Evolutionary conservation across 345 rosid species (phyloP).

Genomic region (Salix koriyanagi): DNA sequence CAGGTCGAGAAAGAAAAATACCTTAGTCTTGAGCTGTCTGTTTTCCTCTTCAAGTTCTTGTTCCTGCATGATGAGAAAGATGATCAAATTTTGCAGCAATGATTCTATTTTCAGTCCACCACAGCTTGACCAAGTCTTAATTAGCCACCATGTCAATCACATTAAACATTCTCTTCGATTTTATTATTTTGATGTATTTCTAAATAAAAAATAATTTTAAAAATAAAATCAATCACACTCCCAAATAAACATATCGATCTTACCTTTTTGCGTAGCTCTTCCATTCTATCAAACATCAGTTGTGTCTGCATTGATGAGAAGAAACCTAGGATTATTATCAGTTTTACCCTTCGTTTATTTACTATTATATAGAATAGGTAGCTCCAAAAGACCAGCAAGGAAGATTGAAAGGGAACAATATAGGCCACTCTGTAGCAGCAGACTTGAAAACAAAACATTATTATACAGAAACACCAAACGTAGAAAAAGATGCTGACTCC

Average conservation of each 20-base stretch:
- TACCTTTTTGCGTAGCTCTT: conserved; percentile 30
- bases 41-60: conserved; percentile 29
- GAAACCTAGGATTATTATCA: not conserved
- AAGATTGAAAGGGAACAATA: not conserved
- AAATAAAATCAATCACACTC: too few relatives aligned
- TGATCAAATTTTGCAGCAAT: too few relatives aligned
- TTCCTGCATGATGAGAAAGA: conserved; percentile 17
- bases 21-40: conserved; percentile 29
- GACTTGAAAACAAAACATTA: not conserved
- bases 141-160: too few relatives aligned
- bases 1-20: not conserved
- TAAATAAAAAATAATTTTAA: too few relatives aligned
- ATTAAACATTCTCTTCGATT: not conserved
- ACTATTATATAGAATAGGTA: not conserved
- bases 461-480: too few relatives aligned
- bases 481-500: too few relatives aligned
- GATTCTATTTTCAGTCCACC: too few relatives aligned
- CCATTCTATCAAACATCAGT: conserved; percentile 20
- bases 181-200: accelerated
- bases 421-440: not conserved
- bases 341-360: not conserved
- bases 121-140: too few relatives aligned
- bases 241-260: not conserved
- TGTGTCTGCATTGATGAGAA: conserved; percentile 22
- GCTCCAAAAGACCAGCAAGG: not conserved